Percentiles rank a stretch among this genome's conserved stretches.
These are phyloP conservation scores for Fusarium decemcellulare DNA, from an alignment of 2,329 filamentous ascomycete species.

Conservation along the genomic window DNA sequence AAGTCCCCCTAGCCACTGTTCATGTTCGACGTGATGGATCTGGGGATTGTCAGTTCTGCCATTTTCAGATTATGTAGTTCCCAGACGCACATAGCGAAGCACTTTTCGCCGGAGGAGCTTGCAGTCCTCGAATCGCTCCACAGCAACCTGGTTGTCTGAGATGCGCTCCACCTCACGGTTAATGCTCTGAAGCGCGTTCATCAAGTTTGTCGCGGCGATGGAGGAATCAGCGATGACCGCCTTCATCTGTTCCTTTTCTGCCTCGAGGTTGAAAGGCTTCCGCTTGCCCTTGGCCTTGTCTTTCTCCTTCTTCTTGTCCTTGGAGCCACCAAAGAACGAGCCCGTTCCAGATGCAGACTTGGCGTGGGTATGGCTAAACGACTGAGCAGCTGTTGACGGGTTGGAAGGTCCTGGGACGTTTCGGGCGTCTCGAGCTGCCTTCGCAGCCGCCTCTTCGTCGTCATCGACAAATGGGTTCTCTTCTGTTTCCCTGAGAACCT, in stretches of 20 bases:
- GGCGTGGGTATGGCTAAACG: constrained; percentile 41
- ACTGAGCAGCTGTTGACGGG: constrained; percentile 21
- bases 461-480: constrained; percentile 80
- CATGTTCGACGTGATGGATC: constrained; percentile 92
- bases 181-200: constrained; percentile 89
- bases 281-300: constrained; percentile 70
- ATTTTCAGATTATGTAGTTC: no score
- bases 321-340: constrained; percentile 59
- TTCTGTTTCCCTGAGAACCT: constrained; percentile 86
- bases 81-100: constrained; percentile 78
- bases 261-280: constrained; percentile 84
- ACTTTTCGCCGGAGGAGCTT: constrained; percentile 89
- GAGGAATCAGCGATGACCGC: constrained; percentile 90
- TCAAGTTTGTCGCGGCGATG: constrained; percentile 90
- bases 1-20: constrained; percentile 91
- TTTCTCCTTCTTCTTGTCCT: constrained; percentile 70
- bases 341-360: constrained; percentile 55
- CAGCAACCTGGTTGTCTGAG: constrained; percentile 83
- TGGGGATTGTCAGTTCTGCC: constrained; percentile 46
- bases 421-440: constrained; percentile 48
- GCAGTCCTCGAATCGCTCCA: constrained; percentile 86
- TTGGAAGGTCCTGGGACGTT: constrained; percentile 40
- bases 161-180: constrained; percentile 92
- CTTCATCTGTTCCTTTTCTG: constrained; percentile 89
- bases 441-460: constrained; percentile 65